Conservation (phyloP, 345 rosid species). For the Ricinus communis region DNA sequence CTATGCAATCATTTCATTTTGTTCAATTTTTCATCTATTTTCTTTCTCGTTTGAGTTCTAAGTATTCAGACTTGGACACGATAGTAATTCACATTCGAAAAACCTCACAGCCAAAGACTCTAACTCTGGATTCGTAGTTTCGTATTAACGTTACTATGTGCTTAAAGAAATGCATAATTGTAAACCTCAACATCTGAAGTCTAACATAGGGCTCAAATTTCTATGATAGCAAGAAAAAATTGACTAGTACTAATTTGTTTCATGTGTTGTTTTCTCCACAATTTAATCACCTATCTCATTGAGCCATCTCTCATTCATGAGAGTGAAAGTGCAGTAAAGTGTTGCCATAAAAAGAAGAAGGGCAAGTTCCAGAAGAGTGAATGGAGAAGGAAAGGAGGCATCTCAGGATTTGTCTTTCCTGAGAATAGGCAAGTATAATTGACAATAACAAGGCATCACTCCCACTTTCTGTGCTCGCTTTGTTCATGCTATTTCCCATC, state of each 20-base stretch:
- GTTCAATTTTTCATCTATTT: too few species aligned
- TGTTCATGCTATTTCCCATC: constrained; percentile 31
- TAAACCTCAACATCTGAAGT: constrained; percentile 20
- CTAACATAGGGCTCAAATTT: constrained; percentile 33
- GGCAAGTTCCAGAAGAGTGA: constrained; percentile 67
- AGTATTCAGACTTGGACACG: too few species aligned
- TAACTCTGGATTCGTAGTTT: too few species aligned
- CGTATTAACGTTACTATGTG: too few species aligned
- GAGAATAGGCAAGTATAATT: constrained; percentile 40
- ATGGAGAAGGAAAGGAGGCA: constrained; percentile 67
- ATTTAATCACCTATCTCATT: constrained; percentile 32
- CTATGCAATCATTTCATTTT: too few species aligned
- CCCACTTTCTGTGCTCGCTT: constrained; percentile 50
- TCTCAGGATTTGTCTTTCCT: constrained; percentile 76
- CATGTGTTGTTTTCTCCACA: constrained; percentile 73
- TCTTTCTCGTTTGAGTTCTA: too few species aligned
- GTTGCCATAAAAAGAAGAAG: constrained; percentile 43
- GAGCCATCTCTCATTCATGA: constrained; percentile 33
- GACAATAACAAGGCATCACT: constrained; percentile 29
- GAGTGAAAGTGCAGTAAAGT: constrained; percentile 56
- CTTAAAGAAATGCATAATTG: constrained; percentile 1
- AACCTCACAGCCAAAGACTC: too few species aligned
- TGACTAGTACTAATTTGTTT: constrained; percentile 52
- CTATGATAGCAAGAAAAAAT: constrained; percentile 32
- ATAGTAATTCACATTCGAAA: too few species aligned